Evolutionary conservation across 805 yeast species (phyloP), one percentile per base, ranked within the genome.

Genomic region (Lachancea lanzarotensis): DNA sequence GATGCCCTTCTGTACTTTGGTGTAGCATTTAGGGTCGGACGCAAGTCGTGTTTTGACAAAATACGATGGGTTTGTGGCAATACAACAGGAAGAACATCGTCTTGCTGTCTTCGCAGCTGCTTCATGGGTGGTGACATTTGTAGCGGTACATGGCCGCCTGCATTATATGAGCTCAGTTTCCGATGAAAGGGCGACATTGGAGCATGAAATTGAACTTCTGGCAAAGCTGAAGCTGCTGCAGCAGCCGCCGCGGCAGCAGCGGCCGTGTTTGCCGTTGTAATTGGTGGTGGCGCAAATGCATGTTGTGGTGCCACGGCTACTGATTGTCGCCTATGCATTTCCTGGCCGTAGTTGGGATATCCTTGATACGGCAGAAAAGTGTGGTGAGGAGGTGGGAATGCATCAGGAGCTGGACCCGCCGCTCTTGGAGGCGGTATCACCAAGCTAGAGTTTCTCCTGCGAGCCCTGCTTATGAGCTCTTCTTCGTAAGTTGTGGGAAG

Each of bases 1-100:
- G 87, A 79, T 9, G 87, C 83, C 45, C 93, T 68, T 50, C 93
- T 69, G 55, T 76, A 82, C 63, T 80, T 81, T 2, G 90, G 90
- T 40, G 73, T 75, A n/a, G 65, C 62, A 55, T 84, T 81, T 3
- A 74, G 47, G 12, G 69, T 65, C 0, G 95, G 95, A n/a, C 67
- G 68, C 48, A 84, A 64, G 43, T 84, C 88, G n/a, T 66, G 48
- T 41, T 63, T 67, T 38, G 65, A 60, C 30, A 59, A 59, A 15
- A 81, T 62, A 45, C 63, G 69, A 17, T 61, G 56, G 50, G 76
- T 73, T 40, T 62, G 67, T 1, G 91, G 91, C 1, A 76, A 70
- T 43, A 53, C 62, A 27, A 52, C 46, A 31, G 50, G 62, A 54
- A 33, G 20, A 12, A 26, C 12, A 6, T 22, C 31, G 10, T 43